Base-by-base conservation (phyloP, 2,329 filamentous ascomycete species). In the Colletotrichum sidae region DNA sequence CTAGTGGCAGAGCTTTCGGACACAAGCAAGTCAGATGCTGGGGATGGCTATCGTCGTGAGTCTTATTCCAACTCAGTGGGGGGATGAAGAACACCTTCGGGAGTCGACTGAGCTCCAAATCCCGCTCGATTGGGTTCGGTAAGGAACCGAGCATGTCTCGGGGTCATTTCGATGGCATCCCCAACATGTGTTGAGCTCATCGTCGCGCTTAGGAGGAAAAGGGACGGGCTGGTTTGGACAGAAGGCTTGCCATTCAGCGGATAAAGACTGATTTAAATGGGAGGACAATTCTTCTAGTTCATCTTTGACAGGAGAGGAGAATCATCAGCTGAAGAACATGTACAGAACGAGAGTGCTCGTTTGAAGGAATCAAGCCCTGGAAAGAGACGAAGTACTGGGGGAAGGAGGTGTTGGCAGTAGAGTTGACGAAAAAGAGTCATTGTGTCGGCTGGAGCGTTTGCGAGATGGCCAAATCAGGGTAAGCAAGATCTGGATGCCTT, bases 191-290 rank as follows among this genome's bases (percentile, higher is more conserved):
- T 15, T 6, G 42, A 44, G 15, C 11, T 15, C 42, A 15, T 44
- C 42, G 42, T 44, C 11, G 15, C 42, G 25, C 25, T 44, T 44
- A 4, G 12, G 12, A 44, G 42, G 15, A 13, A 44, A 13, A 8
- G 15, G 13, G 8, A 8, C 13, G 42, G 10, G 8, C 7, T 13
- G 25, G 4, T 4, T 25, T 44, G 4, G 10, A 2, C 15, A 15
- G 42, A 9, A 12, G 4, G 12, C 13, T 8, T 8, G 42, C 2
- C 9, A 1, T 44, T 44, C 42, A n/a, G 9, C 2, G 42, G 12
- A 13, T 6, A 1, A 8, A 12, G 12, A 4, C 4, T n/a, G 42
- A 15, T 4, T 1, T 3, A 13, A 15, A 0, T 2, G 42, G 13
- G 15, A 13, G 3, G 42, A 8, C 5, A 44, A 13, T 6, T 13